Percentiles rank a stretch among this genome's conserved stretches.
Conservation (phyloP, 2,329 filamentous ascomycete genomes). For the Alternaria ethzedia region DNA sequence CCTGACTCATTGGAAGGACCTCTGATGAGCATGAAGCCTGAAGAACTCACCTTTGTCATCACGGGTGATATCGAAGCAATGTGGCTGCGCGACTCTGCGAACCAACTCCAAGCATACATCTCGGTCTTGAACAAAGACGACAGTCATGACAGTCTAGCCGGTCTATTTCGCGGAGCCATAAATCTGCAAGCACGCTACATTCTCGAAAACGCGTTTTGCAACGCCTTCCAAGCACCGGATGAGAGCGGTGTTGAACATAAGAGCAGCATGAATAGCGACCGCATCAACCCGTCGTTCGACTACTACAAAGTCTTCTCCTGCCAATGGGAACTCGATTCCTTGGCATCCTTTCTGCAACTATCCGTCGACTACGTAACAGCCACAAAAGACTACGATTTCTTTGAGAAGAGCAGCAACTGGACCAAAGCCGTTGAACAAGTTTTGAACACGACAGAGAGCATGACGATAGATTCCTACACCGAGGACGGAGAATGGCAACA, state of each 20-base stretch:
- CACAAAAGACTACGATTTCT: constrained; percentile 56
- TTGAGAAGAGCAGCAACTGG: constrained; percentile 54
- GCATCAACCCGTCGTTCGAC: constrained; percentile 52
- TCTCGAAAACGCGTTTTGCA: constrained; percentile 62
- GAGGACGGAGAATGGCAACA: constrained; percentile 51
- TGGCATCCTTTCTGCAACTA: constrained; percentile 59
- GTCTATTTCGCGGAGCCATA: constrained; percentile 72
- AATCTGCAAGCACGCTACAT: constrained; percentile 75
- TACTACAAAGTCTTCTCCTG: constrained; percentile 57
- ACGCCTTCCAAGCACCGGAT: constrained; percentile 59
- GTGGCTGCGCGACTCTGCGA: constrained; percentile 64
- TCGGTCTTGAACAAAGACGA: constrained; percentile 61
- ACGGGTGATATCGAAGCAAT: constrained; percentile 65
- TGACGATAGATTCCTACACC: constrained; percentile 57
- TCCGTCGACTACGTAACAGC: constrained; percentile 55
- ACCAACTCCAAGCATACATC: constrained; percentile 74
- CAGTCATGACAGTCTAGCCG: constrained; percentile 61
- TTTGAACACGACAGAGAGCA: constrained; percentile 52
- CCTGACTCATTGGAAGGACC: not conserved
- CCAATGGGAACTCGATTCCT: constrained; percentile 60
- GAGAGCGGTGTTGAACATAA: constrained; percentile 53
- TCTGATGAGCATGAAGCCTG: constrained; percentile 6
- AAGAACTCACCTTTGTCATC: constrained; percentile 65
- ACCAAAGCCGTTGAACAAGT: constrained; percentile 52
- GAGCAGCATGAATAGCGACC: constrained; percentile 48